Evolutionary conservation across 192 early-diverging fungal species (phyloP).

Genomic region (Coemansia sp.): DNA sequence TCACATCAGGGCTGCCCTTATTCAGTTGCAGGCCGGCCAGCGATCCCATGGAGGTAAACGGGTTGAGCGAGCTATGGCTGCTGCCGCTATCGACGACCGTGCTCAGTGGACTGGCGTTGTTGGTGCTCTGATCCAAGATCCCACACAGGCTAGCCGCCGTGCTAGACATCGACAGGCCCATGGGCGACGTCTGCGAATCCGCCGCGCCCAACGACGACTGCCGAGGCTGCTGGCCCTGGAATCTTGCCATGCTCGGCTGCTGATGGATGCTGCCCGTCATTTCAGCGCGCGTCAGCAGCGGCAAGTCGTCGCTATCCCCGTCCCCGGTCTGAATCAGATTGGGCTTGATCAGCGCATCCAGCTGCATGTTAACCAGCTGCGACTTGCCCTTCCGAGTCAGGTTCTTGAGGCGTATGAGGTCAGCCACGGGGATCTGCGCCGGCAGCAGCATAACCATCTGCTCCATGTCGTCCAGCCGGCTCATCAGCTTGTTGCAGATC

Average conservation of each 20-base stretch:
- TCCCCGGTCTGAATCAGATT: slow-evolving; percentile 36
- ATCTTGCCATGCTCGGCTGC: neutral
- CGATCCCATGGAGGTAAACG: slow-evolving; percentile 4
- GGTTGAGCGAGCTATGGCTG: slow-evolving; percentile 6
- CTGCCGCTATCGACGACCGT: neutral
- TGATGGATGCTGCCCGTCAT: slow-evolving; percentile 18
- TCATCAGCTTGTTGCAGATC: slow-evolving; percentile 52
- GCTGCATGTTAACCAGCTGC: slow-evolving; percentile 53
- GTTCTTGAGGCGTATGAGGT: slow-evolving; percentile 43
- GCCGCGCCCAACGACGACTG: neutral
- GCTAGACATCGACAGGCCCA: neutral
- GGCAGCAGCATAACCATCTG: slow-evolving; percentile 55
- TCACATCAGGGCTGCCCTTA: slow-evolving; percentile 4
- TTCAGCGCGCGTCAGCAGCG: slow-evolving; percentile 24
- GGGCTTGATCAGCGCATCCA: slow-evolving; percentile 50
- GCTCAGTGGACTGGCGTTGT: slow-evolving; percentile 8
- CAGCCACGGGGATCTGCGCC: slow-evolving; percentile 46
- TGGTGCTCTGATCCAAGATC: slow-evolving; percentile 6
- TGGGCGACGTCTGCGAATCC: neutral
- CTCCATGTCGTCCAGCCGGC: slow-evolving; percentile 54
- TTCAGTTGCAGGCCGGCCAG: neutral
- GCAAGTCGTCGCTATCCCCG: slow-evolving; percentile 43
- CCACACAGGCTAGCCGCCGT: neutral
- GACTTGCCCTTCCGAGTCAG: slow-evolving; percentile 49
- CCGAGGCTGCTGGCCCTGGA: neutral